phyloP scores from a whole-genome alignment of 768 basidiomycete species.

The Lentinula detonsa region DNA sequence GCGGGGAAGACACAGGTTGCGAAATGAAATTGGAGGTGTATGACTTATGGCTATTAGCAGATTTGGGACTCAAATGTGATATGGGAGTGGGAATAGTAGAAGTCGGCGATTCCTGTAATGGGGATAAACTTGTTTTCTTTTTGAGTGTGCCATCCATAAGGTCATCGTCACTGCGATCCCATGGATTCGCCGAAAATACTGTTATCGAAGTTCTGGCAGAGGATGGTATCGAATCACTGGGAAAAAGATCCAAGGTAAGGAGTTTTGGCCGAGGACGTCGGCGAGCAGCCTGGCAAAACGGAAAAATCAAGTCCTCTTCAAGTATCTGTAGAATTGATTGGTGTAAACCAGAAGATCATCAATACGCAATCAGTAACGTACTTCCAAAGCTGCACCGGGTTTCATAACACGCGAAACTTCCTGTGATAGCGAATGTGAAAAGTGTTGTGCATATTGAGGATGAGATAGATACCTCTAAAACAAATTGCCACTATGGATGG shows the following conservation, averaged over 20 bases:
- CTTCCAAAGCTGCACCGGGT: conserved; percentile 60
- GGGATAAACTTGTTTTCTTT: conserved; percentile 18
- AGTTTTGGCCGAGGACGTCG: conserved; percentile 13
- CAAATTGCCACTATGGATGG: conserved; percentile 49
- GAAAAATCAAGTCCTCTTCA: conserved; percentile 72
- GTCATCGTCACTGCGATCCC: conserved; percentile 14
- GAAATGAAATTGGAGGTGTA: conserved; percentile 10
- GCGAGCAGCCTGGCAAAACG: conserved; percentile 30
- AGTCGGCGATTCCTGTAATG: conserved; percentile 16
- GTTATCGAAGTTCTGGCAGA: conserved; percentile 10
- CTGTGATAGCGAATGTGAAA: conserved; percentile 27
- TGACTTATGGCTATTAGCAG: conserved; percentile 1
- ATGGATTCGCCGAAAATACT: conserved; percentile 3
- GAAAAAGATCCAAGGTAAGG: conserved; percentile 16
- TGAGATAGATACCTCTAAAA: conserved; percentile 45
- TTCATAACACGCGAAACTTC: conserved; percentile 64
- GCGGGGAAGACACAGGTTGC: conserved; percentile 1
- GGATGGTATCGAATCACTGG: conserved; percentile 4
- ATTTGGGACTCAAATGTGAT: conserved; percentile 10
- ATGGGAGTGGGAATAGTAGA: conserved; percentile 10
- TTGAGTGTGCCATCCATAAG: conserved; percentile 13
- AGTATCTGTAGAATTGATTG: conserved; percentile 40
- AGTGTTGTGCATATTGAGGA: conserved; percentile 6
- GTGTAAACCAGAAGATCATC: not conserved
- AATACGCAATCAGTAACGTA: conserved; percentile 18